A percentile compares a stretch with the other conserved stretches of the same genome.
Evolutionary conservation across 208 protist species (phyloP).

Genomic region (Lotmaria passim): DNA sequence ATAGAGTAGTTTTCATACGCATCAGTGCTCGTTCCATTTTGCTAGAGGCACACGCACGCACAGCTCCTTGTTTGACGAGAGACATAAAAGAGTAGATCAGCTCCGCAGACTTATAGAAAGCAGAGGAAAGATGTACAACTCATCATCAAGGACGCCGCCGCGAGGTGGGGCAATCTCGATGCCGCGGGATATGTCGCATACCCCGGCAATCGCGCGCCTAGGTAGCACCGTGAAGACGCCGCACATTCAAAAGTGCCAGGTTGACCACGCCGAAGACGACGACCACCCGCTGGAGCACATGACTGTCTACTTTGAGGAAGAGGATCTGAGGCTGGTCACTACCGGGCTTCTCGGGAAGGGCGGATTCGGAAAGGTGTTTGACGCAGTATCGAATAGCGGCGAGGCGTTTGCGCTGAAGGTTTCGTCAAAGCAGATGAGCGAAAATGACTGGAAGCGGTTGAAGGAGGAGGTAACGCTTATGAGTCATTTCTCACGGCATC

Average conservation of each 20-base stretch:
- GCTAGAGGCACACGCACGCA: not conserved
- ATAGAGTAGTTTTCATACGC: too few species aligned
- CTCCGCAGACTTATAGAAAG: slow-evolving; percentile 1
- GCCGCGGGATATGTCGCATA: slow-evolving; percentile 76
- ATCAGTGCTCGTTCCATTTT: too few species aligned
- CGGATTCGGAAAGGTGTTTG: slow-evolving; percentile 86
- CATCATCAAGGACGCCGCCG: slow-evolving; percentile 21
- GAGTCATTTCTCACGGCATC: slow-evolving; percentile 86
- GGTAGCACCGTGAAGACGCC: slow-evolving; percentile 69
- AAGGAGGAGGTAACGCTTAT: slow-evolving; percentile 86
- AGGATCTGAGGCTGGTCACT: slow-evolving; percentile 68
- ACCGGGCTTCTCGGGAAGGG: slow-evolving; percentile 80
- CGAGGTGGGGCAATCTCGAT: slow-evolving; percentile 52
- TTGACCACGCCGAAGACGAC: slow-evolving; percentile 47
- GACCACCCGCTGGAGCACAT: slow-evolving; percentile 74
- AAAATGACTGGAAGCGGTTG: slow-evolving; percentile 83
- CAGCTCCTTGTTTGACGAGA: slow-evolving; percentile 3
- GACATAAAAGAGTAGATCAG: not conserved
- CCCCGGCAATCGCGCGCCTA: slow-evolving; percentile 64
- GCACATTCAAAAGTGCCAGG: slow-evolving; percentile 75
- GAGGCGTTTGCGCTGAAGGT: slow-evolving; percentile 86
- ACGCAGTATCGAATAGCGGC: slow-evolving; percentile 69
- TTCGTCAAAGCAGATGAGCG: slow-evolving; percentile 83
- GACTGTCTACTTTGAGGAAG: slow-evolving; percentile 75
- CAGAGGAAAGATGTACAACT: slow-evolving; percentile 10